phyloP scores from a whole-genome alignment of 192 early-diverging fungal species.

The Backusella circina region DNA sequence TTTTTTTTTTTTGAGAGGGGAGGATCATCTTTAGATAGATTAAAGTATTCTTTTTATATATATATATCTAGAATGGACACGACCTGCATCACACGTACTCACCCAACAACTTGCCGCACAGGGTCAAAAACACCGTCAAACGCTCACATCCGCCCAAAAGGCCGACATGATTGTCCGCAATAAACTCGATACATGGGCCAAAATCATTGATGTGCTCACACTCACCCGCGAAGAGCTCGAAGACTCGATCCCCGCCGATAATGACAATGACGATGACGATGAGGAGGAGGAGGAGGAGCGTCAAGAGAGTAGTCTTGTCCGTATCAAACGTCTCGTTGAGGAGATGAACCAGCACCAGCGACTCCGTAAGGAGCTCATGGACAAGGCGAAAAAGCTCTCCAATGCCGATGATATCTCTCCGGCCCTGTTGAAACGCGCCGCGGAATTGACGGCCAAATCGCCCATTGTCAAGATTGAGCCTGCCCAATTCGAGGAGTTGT shows the following conservation, averaged over 20 bases:
- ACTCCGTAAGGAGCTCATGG: conserved; percentile 50
- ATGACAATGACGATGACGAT: neutral
- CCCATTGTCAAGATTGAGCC: conserved; percentile 68
- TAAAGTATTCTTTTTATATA: neutral
- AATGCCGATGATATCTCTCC: conserved; percentile 80
- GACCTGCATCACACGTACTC: conserved; percentile 46
- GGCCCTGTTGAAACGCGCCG: conserved; percentile 59
- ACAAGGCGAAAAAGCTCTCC: conserved; percentile 63
- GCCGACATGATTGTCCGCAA: conserved; percentile 49
- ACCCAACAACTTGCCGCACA: conserved; percentile 55
- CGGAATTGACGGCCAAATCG: conserved; percentile 57
- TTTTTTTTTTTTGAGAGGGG: too few species aligned
- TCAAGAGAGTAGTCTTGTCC: neutral
- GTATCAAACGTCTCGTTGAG: conserved; percentile 12
- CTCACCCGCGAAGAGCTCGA: conserved; percentile 31
- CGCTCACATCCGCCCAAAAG: conserved; percentile 56
- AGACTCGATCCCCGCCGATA: conserved; percentile 20
- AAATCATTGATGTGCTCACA: conserved; percentile 54
- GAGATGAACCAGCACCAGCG: conserved; percentile 14
- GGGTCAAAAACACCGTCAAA: conserved; percentile 50
- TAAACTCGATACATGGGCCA: conserved; percentile 58
- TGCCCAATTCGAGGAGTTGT: conserved; percentile 73
- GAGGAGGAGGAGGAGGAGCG: neutral
- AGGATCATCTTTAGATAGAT: neutral
- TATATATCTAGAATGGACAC: conserved; percentile 46